A percentile compares a stretch with the other conserved stretches of the same genome.
phyloP scores from a whole-genome alignment of 768 basidiomycete species.

The Trametes cubensis region DNA sequence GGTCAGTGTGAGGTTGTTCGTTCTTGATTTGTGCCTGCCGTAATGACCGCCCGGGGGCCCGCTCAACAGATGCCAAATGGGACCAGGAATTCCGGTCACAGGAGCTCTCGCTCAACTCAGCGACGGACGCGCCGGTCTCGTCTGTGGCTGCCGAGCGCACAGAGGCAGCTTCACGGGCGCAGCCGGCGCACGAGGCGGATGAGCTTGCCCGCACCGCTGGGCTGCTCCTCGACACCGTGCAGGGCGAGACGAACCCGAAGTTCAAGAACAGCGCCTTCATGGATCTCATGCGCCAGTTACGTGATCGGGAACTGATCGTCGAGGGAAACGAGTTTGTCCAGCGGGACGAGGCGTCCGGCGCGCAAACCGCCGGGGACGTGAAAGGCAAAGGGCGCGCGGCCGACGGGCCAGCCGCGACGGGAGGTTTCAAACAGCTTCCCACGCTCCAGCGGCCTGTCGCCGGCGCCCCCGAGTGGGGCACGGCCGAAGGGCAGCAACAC shows the following conservation, averaged over 20 bases:
- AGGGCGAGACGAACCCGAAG: slow-evolving; percentile 77
- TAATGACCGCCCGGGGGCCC: slow-evolving; percentile 1
- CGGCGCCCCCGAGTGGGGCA: background rate
- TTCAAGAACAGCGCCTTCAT: slow-evolving; percentile 86
- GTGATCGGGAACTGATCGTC: slow-evolving; percentile 77
- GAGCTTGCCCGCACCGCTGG: slow-evolving; percentile 83
- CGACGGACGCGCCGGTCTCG: slow-evolving; percentile 2
- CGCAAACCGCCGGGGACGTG: slow-evolving; percentile 40
- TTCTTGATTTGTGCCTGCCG: background rate
- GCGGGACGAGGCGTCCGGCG: slow-evolving; percentile 36
- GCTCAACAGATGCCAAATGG: slow-evolving; percentile 43
- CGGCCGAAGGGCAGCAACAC: background rate
- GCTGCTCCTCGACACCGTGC: slow-evolving; percentile 73
- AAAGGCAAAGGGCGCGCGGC: slow-evolving; percentile 66
- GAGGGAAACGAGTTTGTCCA: slow-evolving; percentile 79
- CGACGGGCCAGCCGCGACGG: slow-evolving; percentile 3
- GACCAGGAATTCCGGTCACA: slow-evolving; percentile 67
- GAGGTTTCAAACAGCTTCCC: slow-evolving; percentile 12
- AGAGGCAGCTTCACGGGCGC: slow-evolving; percentile 15
- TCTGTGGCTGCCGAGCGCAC: background rate
- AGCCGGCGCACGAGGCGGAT: slow-evolving; percentile 49
- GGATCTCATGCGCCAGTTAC: slow-evolving; percentile 80
- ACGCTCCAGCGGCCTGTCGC: slow-evolving; percentile 14
- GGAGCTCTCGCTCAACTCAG: slow-evolving; percentile 38
- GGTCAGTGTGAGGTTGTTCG: slow-evolving; percentile 3